These are phyloP conservation scores for Polymyxa betae DNA, from an alignment of 208 protist species.

Conservation along the genomic window DNA sequence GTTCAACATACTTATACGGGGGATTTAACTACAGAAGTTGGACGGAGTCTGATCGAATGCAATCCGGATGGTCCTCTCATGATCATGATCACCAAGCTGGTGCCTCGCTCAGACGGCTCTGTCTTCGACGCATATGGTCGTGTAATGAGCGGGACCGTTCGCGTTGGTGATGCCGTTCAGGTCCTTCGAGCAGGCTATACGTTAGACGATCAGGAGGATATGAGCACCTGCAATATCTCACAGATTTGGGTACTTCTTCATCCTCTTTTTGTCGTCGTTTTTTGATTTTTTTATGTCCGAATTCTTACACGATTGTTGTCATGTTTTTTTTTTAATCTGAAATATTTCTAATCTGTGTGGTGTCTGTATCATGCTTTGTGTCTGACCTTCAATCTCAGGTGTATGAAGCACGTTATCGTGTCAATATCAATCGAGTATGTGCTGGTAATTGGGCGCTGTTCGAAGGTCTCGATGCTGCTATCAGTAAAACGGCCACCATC, in stretches of 20 bases:
- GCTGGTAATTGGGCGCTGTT: constrained; percentile 85
- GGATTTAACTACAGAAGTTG: constrained; percentile 67
- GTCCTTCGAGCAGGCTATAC: constrained; percentile 85
- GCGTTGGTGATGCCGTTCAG: constrained; percentile 68
- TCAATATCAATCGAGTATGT: constrained; percentile 71
- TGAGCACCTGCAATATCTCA: constrained; percentile 65
- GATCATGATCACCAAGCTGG: constrained; percentile 81
- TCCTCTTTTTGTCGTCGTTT: not conserved
- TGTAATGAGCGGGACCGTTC: constrained; percentile 79
- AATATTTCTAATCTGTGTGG: not conserved
- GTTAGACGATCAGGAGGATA: constrained; percentile 78
- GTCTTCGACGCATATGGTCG: constrained; percentile 81
- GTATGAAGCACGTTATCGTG: constrained; percentile 71
- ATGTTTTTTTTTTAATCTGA: not conserved
- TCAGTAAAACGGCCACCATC: constrained; percentile 82
- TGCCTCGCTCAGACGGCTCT: constrained; percentile 59
- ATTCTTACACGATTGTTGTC: not conserved
- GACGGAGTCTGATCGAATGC: constrained; percentile 69
- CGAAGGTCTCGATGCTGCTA: constrained; percentile 79
- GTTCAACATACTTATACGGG: constrained; percentile 76
- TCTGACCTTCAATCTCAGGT: constrained; percentile 56
- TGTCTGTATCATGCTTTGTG: not conserved
- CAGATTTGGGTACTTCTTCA: constrained; percentile 63
- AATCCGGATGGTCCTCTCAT: constrained; percentile 74
- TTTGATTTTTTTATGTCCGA: not conserved